Evolutionary conservation across 2,329 filamentous ascomycete genomes (phyloP), one percentile per base, ranked within the genome.

Genomic region (Proliferodiscus dingleyae): DNA sequence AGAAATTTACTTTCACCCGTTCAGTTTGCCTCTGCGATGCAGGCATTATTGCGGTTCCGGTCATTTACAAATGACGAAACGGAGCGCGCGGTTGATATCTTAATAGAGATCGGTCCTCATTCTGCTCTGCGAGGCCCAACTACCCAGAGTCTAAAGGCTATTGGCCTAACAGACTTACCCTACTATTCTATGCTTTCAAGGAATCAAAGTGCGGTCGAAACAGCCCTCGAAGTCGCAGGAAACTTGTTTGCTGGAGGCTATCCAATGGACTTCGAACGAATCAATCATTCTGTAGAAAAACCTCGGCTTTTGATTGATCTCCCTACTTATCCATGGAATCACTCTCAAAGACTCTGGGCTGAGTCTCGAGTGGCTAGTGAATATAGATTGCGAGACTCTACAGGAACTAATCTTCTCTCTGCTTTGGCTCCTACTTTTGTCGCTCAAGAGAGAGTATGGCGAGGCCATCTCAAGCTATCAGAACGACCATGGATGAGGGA

Each of bases 271-370:
- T 66, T 79, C 24, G 63, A 65, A 13, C 65, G 66, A 2, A 65
- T 75, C 55, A 77, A 77, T 57, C 68, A 71, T 45, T 67, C 69
- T 11, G 65, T 63, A 4, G 23, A 38, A 10, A 26, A 44, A 21
- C 50, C 47, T 4, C 41, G 44, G 8, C 45, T 68, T 71, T 47
- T 59, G 15, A 46, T 56, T 10, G 56, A 60, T 30, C 57, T 80
- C 23, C 76, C 77, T 2, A 64, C 67, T 1, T 79, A 79, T 48
- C 68, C 72, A 2, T 80, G 75, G 75, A 75, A 78, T 21, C 75
- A 78, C 46, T 60, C 63, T 19, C 72, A 68, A 23, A 62, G 57
- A 1, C 76, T 77, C 55, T 79, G 76, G 75, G 68, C 74, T 48
- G 75, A 80, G 37, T 39, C 47, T 6, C 50, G 55, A 11, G 37